These are phyloP conservation scores for Phaeoacremonium minimum DNA, from an alignment of 2,329 filamentous ascomycete species.

Conservation along the genomic window DNA sequence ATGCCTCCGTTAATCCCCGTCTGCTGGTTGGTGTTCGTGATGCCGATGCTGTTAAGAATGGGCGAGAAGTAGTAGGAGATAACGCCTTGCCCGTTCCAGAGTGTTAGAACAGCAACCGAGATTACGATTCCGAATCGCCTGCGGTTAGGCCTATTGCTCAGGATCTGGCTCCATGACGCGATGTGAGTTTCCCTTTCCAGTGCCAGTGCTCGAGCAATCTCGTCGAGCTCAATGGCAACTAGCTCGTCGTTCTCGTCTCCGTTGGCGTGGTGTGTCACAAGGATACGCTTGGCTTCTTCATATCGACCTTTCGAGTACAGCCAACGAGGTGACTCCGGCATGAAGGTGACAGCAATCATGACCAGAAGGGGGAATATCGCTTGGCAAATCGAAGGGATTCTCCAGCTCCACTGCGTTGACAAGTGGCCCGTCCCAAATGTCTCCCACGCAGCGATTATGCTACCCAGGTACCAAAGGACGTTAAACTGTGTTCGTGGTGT, in stretches of 20 bases:
- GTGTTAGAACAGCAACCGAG: not conserved
- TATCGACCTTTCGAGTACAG: constrained; percentile 1
- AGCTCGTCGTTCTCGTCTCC: constrained; percentile 1
- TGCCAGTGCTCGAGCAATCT: constrained; percentile 1
- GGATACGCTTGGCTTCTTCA: not conserved
- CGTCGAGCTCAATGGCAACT: constrained; percentile 1
- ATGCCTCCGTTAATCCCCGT: constrained; percentile 23
- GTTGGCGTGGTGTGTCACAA: constrained; percentile 4
- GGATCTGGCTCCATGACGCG: not conserved
- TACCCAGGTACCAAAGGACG: constrained; percentile 2
- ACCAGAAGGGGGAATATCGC: not conserved
- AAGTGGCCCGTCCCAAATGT: constrained; percentile 2
- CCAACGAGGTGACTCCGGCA: constrained; percentile 4
- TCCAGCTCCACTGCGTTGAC: constrained; percentile 1
- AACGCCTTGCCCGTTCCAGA: constrained; percentile 4
- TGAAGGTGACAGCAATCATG: not conserved
- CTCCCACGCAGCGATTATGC: constrained; percentile 4
- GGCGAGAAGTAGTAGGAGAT: constrained; percentile 4
- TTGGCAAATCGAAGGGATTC: constrained; percentile 3
- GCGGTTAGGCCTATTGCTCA: constrained; percentile 1
- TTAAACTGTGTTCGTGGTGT: not conserved
- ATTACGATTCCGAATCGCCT: constrained; percentile 1
- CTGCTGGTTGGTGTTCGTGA: constrained; percentile 7
- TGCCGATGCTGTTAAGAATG: constrained; percentile 4
- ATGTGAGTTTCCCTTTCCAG: not conserved